These are phyloP conservation scores for Alternaria alternata DNA, from an alignment of 2,329 filamentous ascomycete species.

Conservation along the genomic window DNA sequence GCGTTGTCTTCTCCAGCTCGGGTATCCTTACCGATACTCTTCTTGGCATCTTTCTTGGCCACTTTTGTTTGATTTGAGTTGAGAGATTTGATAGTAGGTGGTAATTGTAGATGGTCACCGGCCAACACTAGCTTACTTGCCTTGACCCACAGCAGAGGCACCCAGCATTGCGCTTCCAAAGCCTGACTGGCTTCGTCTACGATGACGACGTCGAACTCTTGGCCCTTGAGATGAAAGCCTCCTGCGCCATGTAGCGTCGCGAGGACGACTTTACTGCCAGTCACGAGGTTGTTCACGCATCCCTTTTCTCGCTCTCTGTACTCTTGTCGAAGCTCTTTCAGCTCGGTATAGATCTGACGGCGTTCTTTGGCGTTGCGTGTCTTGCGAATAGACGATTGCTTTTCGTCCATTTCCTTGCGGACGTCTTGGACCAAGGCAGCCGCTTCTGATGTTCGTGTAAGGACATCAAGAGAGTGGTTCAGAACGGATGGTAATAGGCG, in stretches of 20 bases:
- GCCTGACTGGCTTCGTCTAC: constrained; percentile 97
- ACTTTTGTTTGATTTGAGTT: constrained; percentile 53
- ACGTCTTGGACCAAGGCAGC: constrained; percentile 90
- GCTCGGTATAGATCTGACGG: constrained; percentile 80
- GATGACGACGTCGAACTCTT: constrained; percentile 90
- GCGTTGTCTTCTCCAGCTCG: constrained; percentile 37
- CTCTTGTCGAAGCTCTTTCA: constrained; percentile 87
- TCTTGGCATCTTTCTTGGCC: constrained; percentile 43
- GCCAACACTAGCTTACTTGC: constrained; percentile 86
- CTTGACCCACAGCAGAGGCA: constrained; percentile 75
- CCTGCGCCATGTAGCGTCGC: constrained; percentile 93
- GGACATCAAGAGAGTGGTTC: constrained; percentile 86
- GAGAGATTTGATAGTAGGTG: constrained; percentile 89
- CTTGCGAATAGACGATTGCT: constrained; percentile 88
- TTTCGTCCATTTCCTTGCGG: constrained; percentile 89
- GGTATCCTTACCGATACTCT: constrained; percentile 54
- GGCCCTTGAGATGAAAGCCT: constrained; percentile 78
- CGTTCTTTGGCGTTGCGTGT: constrained; percentile 82
- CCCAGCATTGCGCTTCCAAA: constrained; percentile 96
- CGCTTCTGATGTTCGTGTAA: constrained; percentile 89
- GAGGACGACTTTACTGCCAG: constrained; percentile 83
- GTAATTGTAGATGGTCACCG: constrained; percentile 92
- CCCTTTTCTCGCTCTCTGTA: constrained; percentile 83
- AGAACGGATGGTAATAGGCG: constrained; percentile 87
- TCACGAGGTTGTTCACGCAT: constrained; percentile 79